These are phyloP conservation scores for Globisporangium takayamanum DNA, from an alignment of 352 stramenopile genomes.

Conservation along the genomic window DNA sequence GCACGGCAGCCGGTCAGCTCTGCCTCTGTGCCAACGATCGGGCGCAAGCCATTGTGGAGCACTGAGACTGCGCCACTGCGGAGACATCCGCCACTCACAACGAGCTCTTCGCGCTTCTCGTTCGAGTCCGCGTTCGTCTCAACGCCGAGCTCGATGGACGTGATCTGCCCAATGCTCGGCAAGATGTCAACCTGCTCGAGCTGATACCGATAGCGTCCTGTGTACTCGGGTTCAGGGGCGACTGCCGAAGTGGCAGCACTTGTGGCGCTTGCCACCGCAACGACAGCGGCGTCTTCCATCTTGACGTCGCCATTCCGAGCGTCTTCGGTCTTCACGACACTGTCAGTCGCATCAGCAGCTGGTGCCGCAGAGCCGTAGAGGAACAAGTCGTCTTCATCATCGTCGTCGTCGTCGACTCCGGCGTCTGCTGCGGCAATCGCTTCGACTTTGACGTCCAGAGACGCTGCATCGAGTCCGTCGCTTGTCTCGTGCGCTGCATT, in stretches of 20 bases:
- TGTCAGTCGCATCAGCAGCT: slow-evolving; percentile 13
- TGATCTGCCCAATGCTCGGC: slow-evolving; percentile 74
- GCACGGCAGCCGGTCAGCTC: slow-evolving; percentile 75
- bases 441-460: slow-evolving; percentile 6
- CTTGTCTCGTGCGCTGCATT: neutral
- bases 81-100: slow-evolving; percentile 65
- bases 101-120: slow-evolving; percentile 70
- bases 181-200: slow-evolving; percentile 60
- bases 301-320: slow-evolving; percentile 8
- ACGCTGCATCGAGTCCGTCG: neutral
- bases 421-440: slow-evolving; percentile 1
- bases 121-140: slow-evolving; percentile 73
- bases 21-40: slow-evolving; percentile 79
- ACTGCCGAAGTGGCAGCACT: neutral
- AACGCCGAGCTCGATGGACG: slow-evolving; percentile 71
- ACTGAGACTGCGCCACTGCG: slow-evolving; percentile 64
- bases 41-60: slow-evolving; percentile 69
- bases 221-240: neutral
- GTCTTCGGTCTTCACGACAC: slow-evolving; percentile 9
- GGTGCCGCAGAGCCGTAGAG: slow-evolving; percentile 46
- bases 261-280: neutral
- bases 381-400: slow-evolving; percentile 75
- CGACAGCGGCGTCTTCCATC: neutral
- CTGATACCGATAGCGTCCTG: slow-evolving; percentile 36
- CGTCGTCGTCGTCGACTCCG: slow-evolving; percentile 31